Percentiles rank a stretch among this genome's conserved stretches.
phyloP scores from a whole-genome alignment of 2,329 filamentous ascomycete species.

The Claviceps pazoutovae region DNA sequence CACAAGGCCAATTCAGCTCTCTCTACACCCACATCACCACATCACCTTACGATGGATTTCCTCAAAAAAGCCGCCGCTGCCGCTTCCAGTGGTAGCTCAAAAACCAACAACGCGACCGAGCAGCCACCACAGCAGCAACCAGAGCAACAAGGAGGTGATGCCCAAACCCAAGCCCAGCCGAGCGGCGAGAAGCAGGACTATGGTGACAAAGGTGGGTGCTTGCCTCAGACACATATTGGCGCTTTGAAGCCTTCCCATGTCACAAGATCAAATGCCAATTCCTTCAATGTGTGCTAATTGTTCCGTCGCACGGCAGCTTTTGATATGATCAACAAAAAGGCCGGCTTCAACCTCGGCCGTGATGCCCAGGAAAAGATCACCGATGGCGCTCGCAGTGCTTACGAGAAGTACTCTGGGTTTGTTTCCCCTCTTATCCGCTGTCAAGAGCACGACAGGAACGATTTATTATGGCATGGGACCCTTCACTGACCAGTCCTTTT shows the following conservation, averaged over 20 bases:
- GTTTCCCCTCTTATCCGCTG: slow-evolving; percentile 1
- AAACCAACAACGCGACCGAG: neutral
- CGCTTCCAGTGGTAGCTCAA: slow-evolving; percentile 3
- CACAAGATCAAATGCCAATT: no score
- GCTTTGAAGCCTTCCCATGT: no score
- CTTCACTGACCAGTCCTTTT: neutral
- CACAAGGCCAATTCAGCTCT: neutral
- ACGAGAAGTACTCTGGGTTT: slow-evolving; percentile 24
- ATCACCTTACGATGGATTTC: slow-evolving; percentile 18
- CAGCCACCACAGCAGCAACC: slow-evolving; percentile 7
- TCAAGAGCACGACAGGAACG: neutral
- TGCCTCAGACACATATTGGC: neutral
- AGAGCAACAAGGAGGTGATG: slow-evolving; percentile 4
- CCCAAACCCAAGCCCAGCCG: slow-evolving; percentile 6
- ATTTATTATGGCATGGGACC: neutral
- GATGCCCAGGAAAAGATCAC: slow-evolving; percentile 25
- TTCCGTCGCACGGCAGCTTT: slow-evolving; percentile 13
- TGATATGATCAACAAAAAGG: slow-evolving; percentile 17
- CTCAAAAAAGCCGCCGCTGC: slow-evolving; percentile 21
- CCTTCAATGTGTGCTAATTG: neutral
- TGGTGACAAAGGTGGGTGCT: slow-evolving; percentile 22
- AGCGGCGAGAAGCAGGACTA: slow-evolving; percentile 16
- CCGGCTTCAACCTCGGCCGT: slow-evolving; percentile 19
- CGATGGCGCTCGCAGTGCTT: slow-evolving; percentile 19
- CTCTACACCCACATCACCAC: neutral